Base-by-base conservation (phyloP, 306 rosid genomes). In the Begonia masoniana region DNA sequence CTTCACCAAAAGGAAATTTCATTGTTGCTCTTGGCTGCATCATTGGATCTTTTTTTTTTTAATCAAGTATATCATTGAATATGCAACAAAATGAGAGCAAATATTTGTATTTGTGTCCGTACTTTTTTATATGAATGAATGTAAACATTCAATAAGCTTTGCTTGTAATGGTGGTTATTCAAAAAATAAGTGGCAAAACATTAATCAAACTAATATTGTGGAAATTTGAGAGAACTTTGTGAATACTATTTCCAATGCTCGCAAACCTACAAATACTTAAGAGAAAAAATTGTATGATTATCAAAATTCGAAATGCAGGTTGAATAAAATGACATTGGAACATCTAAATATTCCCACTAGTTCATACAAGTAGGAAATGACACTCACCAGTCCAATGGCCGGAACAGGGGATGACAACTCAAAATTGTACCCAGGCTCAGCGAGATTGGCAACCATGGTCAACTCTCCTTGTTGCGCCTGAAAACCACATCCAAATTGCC, bases 1-100 rank as follows among this genome's bases (percentile, higher is more conserved):
- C 73, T 75, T 91, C 94, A 55, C 97, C 97, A 21, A 74, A 53
- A 19, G 97, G 97, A 69, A 77, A 91, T 71, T 60, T 83, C 52
- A 91, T 67, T 54, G 97, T 85, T 55, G 97, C 79, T 76, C 58
- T 91, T 26, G 97, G 96, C 97, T 91, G 84, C 76, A 71, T 60
- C 68, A 68, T 49, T 55, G 56, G 42, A 31, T 12, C 15, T 45
- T 45, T 45, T 45, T n/a, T n/a, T n/a, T 45, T 45, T 45, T 45
- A 45, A 45, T 10, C 9, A 11, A 45, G 49, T 45, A 12, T 31
- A 31, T 5, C 39, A 31, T 31, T 31, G 39, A 31, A 31, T 31
- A 31, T 39, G 35, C 39, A 35, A 24, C 12, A 43, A 43, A 42
- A 9, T 47, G 16, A 23, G 50, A 43, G n/a, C 0, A 10, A 12